Evolutionary conservation across 495 filamentous ascomycete species (phyloP).

Genomic region (Tuber indicum): DNA sequence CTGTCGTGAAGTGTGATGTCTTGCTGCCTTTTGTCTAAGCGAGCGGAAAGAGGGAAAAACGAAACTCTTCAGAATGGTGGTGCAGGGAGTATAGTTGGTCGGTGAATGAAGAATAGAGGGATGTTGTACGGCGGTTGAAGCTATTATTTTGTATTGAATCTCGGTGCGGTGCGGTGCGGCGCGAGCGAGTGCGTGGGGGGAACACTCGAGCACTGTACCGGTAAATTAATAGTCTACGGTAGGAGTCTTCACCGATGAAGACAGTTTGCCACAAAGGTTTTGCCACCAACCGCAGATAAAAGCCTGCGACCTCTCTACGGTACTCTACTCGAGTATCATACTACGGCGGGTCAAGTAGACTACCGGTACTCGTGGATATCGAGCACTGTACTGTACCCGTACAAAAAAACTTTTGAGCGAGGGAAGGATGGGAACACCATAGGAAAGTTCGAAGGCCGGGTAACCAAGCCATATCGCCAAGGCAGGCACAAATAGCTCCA

Average conservation of each 20-base stretch:
- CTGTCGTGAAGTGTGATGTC: not conserved
- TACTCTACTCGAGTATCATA: not conserved
- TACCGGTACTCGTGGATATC: no score
- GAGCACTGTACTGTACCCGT: no score
- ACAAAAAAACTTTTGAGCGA: no score
- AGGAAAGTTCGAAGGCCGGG: no score
- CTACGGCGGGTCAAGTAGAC: no score
- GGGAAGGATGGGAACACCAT: no score
- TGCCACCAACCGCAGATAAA: not conserved
- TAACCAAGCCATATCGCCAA: no score
- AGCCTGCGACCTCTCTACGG: no score
- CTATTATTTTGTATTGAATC: not conserved
- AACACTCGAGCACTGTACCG: no score
- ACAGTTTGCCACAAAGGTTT: not conserved
- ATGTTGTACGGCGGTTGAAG: not conserved
- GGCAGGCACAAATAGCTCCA: no score
- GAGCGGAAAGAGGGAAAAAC: not conserved
- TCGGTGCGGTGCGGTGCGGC: no score
- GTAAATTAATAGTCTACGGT: not conserved
- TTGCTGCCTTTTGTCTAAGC: not conserved
- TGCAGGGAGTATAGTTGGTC: not conserved
- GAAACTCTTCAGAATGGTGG: not conserved
- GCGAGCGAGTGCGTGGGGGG: not conserved
- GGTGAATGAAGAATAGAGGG: not conserved
- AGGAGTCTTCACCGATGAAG: not conserved